Conservation (phyloP, 2,329 filamentous ascomycete species). For the Diaporthe aspalathi region DNA sequence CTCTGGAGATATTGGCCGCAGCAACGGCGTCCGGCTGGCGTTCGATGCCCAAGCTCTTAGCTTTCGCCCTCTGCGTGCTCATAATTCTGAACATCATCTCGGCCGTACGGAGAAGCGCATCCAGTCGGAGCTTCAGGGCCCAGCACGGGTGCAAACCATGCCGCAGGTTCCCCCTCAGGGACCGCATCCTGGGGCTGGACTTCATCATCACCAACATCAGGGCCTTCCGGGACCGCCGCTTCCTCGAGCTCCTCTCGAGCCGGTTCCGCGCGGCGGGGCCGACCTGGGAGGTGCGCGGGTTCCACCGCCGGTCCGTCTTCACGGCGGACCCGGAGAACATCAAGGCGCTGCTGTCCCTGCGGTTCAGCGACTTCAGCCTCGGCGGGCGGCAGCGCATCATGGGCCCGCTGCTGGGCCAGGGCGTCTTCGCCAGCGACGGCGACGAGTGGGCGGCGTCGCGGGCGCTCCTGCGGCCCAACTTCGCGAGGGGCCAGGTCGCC, state of each 20-base stretch:
- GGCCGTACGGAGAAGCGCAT: not conserved
- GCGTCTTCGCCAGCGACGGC: constrained; percentile 12
- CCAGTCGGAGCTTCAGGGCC: not conserved
- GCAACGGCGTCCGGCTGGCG: not conserved
- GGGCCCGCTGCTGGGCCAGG: constrained; percentile 9
- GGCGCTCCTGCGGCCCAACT: constrained; percentile 9
- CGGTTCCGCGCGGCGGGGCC: not conserved
- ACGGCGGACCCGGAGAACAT: constrained; percentile 19
- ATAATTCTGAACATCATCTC: not conserved
- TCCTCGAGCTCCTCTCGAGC: constrained; percentile 5
- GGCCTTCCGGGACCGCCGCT: not conserved
- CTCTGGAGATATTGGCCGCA: not conserved
- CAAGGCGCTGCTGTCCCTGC: not conserved
- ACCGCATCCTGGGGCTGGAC: not conserved
- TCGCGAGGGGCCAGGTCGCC: not conserved
- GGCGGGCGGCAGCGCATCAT: not conserved
- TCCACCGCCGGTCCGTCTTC: constrained; percentile 6
- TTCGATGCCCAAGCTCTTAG: not conserved
- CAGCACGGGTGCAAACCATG: constrained; percentile 4
- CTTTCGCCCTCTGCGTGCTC: not conserved
- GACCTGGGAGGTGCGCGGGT: constrained; percentile 2
- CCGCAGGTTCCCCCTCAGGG: not conserved
- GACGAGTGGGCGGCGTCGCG: not conserved
- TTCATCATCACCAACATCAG: constrained; percentile 2
- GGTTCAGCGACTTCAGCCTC: constrained; percentile 19